Evolutionary conservation across 108 stramenopile species (phyloP), one percentile per base, ranked within the genome.

Genomic region (Schizochytrium sp.): DNA sequence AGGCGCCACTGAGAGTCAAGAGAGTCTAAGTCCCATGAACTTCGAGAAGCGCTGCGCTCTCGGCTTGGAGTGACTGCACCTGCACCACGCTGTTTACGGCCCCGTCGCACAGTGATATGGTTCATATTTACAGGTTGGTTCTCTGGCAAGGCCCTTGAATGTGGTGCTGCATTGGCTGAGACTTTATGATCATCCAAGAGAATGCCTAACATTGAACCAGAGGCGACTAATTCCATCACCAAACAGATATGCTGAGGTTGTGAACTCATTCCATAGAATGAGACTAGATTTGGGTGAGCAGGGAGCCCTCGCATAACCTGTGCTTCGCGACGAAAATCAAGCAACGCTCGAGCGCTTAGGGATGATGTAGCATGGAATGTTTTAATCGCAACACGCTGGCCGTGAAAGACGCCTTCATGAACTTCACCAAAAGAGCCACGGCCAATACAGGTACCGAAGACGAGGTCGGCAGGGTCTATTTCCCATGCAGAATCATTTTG

Each of bases 231-330:
- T 40, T 83, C 76, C 76, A 83, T 83, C 28, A 83, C 76, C 10
- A 83, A 53, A 28, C 76, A 83, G 15, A 83, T 55, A 10, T 83
- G 10, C 28, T 83, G 49, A 8, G 76, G 53, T 40, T 49, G 47
- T 10, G 76, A 49, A 53, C 76, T 83, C 50, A 55, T 55, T 10
- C 76, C 76, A 2, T 55, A 83, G 40, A 55, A 83, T 8, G 76
- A 83, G 1, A 83, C 76, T n/a, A 83, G 3, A 42, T 83, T 83
- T 28, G 10, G 17, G 28, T 83, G 76, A 10, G 50, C 28, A 3
- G 76, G 76, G 0, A 83, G 76, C 15, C 76, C 53, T 17, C 76
- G 76, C 76, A 83, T 83, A 5, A 83, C 53, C 47, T 83, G 76
- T 5, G 53, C 53, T 28, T 83, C 76, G 5, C 76, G 76, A 5